Evolutionary conservation across 169 alveolate genomes (phyloP).

Genomic region (Cyclospora cayetanensis): DNA sequence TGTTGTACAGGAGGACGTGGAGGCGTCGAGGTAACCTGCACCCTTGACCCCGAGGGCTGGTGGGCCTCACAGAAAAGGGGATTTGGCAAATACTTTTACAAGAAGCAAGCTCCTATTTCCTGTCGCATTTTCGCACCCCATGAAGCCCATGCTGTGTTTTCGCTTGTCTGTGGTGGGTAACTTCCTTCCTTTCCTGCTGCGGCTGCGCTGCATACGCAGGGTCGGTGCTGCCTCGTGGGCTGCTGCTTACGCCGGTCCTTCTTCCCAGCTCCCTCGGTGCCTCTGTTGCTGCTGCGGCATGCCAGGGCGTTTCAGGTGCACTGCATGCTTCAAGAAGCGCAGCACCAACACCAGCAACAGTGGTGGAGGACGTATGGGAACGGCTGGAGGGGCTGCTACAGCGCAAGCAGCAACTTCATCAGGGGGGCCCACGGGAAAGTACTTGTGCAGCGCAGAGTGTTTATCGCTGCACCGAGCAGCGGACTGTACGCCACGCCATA

Average conservation of each 20-base stretch:
- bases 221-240: slow-evolving; percentile 18
- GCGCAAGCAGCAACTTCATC: slow-evolving; percentile 41
- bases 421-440: not conserved
- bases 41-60: not conserved
- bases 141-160: too few species aligned
- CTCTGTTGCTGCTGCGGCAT: slow-evolving; percentile 39
- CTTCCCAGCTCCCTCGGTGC: not conserved
- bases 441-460: slow-evolving; percentile 2
- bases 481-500: not conserved
- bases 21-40: slow-evolving; percentile 4
- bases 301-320: not conserved
- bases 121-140: too few species aligned
- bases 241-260: not conserved
- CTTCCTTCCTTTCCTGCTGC: not conserved
- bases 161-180: too few species aligned
- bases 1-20: not conserved
- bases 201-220: not conserved
- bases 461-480: not conserved
- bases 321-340: not conserved
- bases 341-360: too few species aligned
- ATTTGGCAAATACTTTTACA: too few species aligned
- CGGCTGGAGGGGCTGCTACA: not conserved
- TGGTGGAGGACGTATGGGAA: too few species aligned
- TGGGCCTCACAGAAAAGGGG: too few species aligned
- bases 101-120: too few species aligned